Conservation (phyloP, 179 eudicot genomes). For the Beta lomatogona region DNA sequence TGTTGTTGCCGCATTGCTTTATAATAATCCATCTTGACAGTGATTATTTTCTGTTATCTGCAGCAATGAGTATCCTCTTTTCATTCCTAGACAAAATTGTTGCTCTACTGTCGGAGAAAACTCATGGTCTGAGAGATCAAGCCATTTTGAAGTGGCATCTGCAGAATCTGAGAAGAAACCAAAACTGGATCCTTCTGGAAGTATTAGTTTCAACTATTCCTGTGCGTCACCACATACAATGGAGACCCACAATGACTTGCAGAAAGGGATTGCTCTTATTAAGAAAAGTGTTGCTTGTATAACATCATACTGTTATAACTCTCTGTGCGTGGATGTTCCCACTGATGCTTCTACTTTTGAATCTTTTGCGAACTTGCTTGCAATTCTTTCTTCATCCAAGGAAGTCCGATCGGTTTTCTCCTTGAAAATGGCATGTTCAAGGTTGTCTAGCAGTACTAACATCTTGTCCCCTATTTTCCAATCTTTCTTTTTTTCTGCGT, state of each 20-base stretch:
- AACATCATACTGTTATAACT: slow-evolving; percentile 89
- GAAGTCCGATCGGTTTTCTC: slow-evolving; percentile 83
- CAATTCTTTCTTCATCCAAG: slow-evolving; percentile 90
- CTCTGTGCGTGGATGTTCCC: slow-evolving; percentile 81
- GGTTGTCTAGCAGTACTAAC: slow-evolving; percentile 44
- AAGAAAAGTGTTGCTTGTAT: slow-evolving; percentile 98
- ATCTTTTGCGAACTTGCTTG: slow-evolving; percentile 88
- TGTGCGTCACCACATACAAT: slow-evolving; percentile 80
- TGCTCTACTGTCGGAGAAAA: slow-evolving; percentile 83
- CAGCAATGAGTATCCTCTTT: slow-evolving; percentile 94
- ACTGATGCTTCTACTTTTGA: slow-evolving; percentile 90
- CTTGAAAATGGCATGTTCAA: slow-evolving; percentile 75
- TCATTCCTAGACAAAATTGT: slow-evolving; percentile 85
- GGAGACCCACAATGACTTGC: slow-evolving; percentile 85
- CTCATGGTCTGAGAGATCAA: slow-evolving; percentile 94
- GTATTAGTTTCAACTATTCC: slow-evolving; percentile 78
- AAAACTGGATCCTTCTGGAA: slow-evolving; percentile 68
- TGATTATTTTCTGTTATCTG: slow-evolving; percentile 24
- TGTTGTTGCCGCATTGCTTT: neutral
- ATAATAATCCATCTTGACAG: neutral
- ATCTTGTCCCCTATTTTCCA: neutral
- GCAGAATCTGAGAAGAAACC: slow-evolving; percentile 76
- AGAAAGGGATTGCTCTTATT: slow-evolving; percentile 96
- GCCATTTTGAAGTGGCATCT: slow-evolving; percentile 80
- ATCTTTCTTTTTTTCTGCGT: neutral